phyloP scores from a whole-genome alignment of 768 basidiomycete species.

The Saitozyma sp. region DNA sequence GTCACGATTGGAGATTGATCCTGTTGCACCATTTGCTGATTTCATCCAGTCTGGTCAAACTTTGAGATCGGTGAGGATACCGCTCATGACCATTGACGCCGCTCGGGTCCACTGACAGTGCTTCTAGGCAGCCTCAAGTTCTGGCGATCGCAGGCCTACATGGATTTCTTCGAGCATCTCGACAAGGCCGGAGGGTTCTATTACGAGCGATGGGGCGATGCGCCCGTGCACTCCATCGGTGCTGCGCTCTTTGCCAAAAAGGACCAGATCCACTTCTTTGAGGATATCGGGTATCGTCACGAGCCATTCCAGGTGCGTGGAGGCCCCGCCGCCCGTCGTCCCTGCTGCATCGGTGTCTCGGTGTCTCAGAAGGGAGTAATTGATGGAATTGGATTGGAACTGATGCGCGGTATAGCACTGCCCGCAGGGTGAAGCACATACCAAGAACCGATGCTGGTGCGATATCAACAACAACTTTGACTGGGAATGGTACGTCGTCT shows the following conservation, averaged over 20 bases:
- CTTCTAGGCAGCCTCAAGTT: constrained; percentile 64
- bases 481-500: constrained; percentile 52
- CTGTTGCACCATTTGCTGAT: constrained; percentile 1
- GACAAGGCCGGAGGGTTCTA: constrained; percentile 83
- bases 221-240: constrained; percentile 85
- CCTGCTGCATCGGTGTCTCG: too few relatives aligned
- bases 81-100: not conserved
- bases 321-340: constrained; percentile 55
- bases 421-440: constrained; percentile 58
- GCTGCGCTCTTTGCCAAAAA: constrained; percentile 84
- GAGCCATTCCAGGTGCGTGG: constrained; percentile 89
- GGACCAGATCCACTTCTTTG: constrained; percentile 91
- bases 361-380: not conserved
- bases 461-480: constrained; percentile 71
- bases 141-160: constrained; percentile 80
- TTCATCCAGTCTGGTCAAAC: constrained; percentile 76
- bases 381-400: not conserved
- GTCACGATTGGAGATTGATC: not conserved
- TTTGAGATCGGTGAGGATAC: constrained; percentile 72
- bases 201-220: constrained; percentile 82
- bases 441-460: constrained; percentile 83
- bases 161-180: constrained; percentile 76
- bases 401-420: constrained; percentile 41
- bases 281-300: constrained; percentile 90
- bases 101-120: not conserved